Base-by-base conservation (phyloP, 148 eudicot species). In the Nepenthes mirabilis region DNA sequence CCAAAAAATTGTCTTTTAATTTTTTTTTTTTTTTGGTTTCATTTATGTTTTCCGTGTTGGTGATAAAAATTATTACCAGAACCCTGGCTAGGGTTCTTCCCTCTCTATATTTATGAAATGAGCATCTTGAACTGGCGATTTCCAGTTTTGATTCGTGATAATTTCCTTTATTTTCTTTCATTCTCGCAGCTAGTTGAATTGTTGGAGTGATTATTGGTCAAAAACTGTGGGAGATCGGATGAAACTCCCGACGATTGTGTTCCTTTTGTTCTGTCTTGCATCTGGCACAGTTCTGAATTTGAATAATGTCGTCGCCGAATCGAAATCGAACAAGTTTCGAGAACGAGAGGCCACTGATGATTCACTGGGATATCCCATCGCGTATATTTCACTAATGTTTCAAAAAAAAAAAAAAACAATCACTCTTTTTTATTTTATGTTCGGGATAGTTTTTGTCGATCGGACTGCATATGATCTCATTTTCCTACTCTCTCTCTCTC, bases 281-380 rank as follows among this genome's bases (percentile, higher is more conserved):
- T 47, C 80, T 33, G 72, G 66, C 43, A 14, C 65, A 14, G 58
- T 73, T 36, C 50, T 70, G 33, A 61, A 62, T 73, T 52, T 54
- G 49, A 70, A 43, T 45, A 37, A 58, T 70, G 83, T 75, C 53
- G 62, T 47, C 48, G 61, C 83, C 36, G 75, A 73, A 66, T 55
- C 71, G 53, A 64, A 77, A 34, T 49, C 72, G 36, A 91, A 89
- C 77, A 93, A 93, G 70, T 93, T 94, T 58, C 77, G 97, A 36
- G 83, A 80, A 58, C 80, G 99, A 47, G 77, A 78, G 67, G 91
- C 99, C 68, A 74, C 87, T 52, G 99, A 94, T 56, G 99, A 94
- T 77, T 64, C 83, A 47, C 79, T 74, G 1, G 90, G 72, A 1
- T 79, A 77, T 67, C 95, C 88, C 60, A 80, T 86, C 67, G 56